These are phyloP conservation scores for Mortierella hygrophila DNA, from an alignment of 192 early-diverging fungal genomes.

Conservation along the genomic window DNA sequence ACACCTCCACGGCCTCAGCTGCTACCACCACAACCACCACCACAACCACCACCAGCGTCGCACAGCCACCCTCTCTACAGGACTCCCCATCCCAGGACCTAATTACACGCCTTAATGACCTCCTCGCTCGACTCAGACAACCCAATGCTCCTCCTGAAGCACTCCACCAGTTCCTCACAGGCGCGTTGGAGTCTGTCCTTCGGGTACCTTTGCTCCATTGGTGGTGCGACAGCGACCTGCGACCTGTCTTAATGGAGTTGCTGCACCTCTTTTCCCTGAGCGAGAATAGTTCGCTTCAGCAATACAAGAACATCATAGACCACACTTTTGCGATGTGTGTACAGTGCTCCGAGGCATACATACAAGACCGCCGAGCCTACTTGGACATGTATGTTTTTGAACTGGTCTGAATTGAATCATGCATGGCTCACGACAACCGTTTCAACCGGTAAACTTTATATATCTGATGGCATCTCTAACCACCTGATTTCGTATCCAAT, in stretches of 20 bases:
- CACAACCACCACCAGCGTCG: not conserved
- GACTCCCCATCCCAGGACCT: constrained; percentile 24
- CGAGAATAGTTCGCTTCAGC: constrained; percentile 12
- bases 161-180: constrained; percentile 22
- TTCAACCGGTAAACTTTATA: not conserved
- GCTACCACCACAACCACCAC: not conserved
- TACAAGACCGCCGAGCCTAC: constrained; percentile 28
- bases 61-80: not conserved
- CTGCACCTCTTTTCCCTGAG: constrained; percentile 31
- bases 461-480: not conserved
- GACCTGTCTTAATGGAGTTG: constrained; percentile 23
- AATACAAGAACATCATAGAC: constrained; percentile 26
- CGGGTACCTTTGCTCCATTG: constrained; percentile 33
- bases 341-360: constrained; percentile 36
- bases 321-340: constrained; percentile 21
- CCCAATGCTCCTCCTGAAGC: constrained; percentile 19
- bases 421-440: not conserved
- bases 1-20: not conserved
- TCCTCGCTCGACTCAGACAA: not conserved
- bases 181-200: constrained; percentile 15
- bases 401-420: not conserved
- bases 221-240: constrained; percentile 43
- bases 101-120: not conserved
- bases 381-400: constrained; percentile 15
- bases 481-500: not conserved